Evolutionary conservation across 1,139 yeast species (phyloP).

Genomic region (Diutina neorugosa): DNA sequence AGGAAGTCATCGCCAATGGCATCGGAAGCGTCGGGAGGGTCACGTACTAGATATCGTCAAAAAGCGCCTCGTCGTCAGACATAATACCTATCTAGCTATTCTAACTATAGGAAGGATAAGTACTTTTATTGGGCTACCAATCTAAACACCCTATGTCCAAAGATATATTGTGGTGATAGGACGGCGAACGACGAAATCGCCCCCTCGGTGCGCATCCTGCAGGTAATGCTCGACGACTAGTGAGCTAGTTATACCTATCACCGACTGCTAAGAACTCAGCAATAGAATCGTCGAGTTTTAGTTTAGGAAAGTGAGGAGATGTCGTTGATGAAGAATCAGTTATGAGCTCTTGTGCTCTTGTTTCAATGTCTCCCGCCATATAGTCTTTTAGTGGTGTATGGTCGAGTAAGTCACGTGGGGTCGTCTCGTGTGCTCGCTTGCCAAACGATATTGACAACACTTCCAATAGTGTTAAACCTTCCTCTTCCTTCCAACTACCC

Average conservation of each 20-base stretch:
- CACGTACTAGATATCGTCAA: conserved; percentile 57
- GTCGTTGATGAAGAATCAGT: too few species aligned
- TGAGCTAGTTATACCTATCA: too few species aligned
- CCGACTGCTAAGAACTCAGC: too few species aligned
- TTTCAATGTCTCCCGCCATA: too few species aligned
- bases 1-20: conserved; percentile 9
- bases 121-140: conserved; percentile 3
- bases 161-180: neutral
- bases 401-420: neutral
- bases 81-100: conserved; percentile 6
- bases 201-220: neutral
- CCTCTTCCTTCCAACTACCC: neutral
- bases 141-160: conserved; percentile 1
- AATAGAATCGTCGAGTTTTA: too few species aligned
- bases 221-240: neutral
- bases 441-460: too few species aligned
- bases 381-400: too few species aligned
- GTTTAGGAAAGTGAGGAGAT: too few species aligned
- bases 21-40: neutral
- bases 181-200: neutral
- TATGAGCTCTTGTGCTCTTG: too few species aligned
- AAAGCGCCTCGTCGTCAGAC: conserved; percentile 70
- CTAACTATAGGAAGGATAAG: conserved; percentile 8
- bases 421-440: neutral
- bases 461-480: too few species aligned